Percentiles rank a stretch among this genome's conserved stretches.
These are phyloP conservation scores for Russula earlei DNA, from an alignment of 768 basidiomycete genomes.

Conservation along the genomic window DNA sequence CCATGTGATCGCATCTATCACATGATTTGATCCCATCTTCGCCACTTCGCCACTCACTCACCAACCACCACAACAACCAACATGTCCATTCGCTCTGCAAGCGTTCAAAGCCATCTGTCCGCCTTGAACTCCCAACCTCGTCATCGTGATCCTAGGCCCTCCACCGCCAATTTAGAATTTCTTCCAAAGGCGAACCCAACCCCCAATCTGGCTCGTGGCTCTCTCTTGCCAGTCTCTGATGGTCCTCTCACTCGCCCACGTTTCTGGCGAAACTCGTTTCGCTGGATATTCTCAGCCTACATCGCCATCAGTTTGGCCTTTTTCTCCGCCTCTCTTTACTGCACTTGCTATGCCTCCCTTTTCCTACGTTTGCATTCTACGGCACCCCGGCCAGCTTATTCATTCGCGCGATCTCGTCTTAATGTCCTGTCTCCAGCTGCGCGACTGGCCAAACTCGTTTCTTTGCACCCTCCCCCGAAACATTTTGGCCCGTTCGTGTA, in stretches of 20 bases:
- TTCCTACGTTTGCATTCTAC: not conserved
- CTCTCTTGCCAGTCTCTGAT: not conserved
- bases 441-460: conserved; percentile 22
- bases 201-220: too few species aligned
- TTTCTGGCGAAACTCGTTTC: not conserved
- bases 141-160: conserved; percentile 7
- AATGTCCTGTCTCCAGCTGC: not conserved
- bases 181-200: too few species aligned
- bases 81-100: not conserved
- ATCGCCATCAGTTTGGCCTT: conserved; percentile 11
- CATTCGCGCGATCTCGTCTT: not conserved
- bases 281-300: conserved; percentile 16
- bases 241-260: conserved; percentile 1
- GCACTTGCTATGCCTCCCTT: not conserved
- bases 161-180: too few species aligned
- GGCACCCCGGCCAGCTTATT: not conserved
- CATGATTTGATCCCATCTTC: not conserved
- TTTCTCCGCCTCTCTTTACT: conserved; percentile 17
- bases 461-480: conserved; percentile 21
- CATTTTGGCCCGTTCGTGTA: conserved; percentile 20
- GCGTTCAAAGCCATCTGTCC: conserved; percentile 14
- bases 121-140: too few species aligned
- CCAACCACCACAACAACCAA: too few species aligned
- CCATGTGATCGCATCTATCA: conserved; percentile 18
- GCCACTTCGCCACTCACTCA: too few species aligned